Conservation (phyloP, 352 stramenopile species). For the Phytophthora cryptogea region DNA sequence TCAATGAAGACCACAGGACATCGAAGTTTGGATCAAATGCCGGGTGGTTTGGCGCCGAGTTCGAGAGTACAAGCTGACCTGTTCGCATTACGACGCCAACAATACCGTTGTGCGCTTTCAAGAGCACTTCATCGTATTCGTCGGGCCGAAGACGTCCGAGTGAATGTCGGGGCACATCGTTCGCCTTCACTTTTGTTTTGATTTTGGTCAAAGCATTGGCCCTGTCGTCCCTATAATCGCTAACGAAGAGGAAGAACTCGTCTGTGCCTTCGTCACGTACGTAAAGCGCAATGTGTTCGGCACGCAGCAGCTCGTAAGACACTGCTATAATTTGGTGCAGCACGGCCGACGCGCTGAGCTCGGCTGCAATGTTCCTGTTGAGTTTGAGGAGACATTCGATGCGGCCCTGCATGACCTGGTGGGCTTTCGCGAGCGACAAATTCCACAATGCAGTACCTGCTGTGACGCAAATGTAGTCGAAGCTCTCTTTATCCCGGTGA, state of each 20-base stretch:
- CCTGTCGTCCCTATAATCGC: conserved; percentile 10
- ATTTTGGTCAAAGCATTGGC: conserved; percentile 4
- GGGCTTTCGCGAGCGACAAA: conserved; percentile 63
- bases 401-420: conserved; percentile 65
- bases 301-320: conserved; percentile 62
- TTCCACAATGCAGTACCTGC: conserved; percentile 74
- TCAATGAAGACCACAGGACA: conserved; percentile 48
- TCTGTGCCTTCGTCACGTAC: conserved; percentile 67
- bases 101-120: conserved; percentile 75
- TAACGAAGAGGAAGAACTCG: conserved; percentile 62
- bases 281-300: conserved; percentile 71
- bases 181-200: conserved; percentile 11
- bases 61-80: conserved; percentile 65
- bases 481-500: conserved; percentile 47
- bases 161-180: conserved; percentile 7
- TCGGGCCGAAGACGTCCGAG: conserved; percentile 22
- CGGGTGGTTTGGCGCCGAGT: conserved; percentile 54
- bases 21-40: conserved; percentile 69
- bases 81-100: conserved; percentile 69
- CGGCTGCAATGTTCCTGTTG: conserved; percentile 73
- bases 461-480: conserved; percentile 63
- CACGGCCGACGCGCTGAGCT: conserved; percentile 57
- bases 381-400: conserved; percentile 78
- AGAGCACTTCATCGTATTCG: conserved; percentile 52
- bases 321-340: conserved; percentile 71